A percentile compares a stretch with the other conserved stretches of the same genome.
These are phyloP conservation scores for Metarhizium anisopliae DNA, from an alignment of 2,329 filamentous ascomycete genomes.

Conservation along the genomic window DNA sequence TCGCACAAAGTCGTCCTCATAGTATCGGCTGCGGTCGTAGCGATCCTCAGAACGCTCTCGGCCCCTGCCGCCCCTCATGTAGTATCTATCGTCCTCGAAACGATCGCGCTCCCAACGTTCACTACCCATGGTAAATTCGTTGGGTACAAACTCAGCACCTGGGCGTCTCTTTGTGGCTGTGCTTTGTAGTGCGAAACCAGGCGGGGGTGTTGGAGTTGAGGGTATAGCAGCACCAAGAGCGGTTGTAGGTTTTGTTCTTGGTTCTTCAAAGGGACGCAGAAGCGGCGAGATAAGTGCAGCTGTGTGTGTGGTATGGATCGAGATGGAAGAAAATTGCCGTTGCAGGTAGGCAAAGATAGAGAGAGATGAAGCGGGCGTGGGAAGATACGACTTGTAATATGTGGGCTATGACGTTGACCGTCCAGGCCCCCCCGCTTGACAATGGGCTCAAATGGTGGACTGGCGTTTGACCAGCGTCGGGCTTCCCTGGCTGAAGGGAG, in stretches of 20 bases:
- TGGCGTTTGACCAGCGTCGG: background rate
- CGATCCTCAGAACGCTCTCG: conserved; percentile 42
- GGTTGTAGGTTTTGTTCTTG: background rate
- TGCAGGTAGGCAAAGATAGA: background rate
- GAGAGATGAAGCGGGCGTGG: background rate
- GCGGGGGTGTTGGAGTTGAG: background rate
- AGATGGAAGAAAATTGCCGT: background rate
- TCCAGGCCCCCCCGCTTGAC: conserved; percentile 1
- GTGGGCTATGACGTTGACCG: conserved; percentile 9
- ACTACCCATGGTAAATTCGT: conserved; percentile 15
- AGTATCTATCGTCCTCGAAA: conserved; percentile 43
- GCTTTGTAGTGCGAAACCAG: background rate
- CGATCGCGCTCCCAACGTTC: conserved; percentile 48
- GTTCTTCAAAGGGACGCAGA: background rate
- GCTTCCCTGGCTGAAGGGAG: background rate
- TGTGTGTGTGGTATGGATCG: background rate
- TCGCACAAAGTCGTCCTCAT: conserved; percentile 37
- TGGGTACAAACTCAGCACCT: background rate
- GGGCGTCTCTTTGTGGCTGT: background rate
- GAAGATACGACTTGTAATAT: background rate
- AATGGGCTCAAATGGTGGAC: background rate
- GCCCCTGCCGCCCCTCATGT: conserved; percentile 23
- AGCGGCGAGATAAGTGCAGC: background rate
- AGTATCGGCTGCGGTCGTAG: conserved; percentile 37
- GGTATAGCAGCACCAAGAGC: background rate